Evolutionary conservation across 164 flowering plant species (phyloP).

Genomic region (Amborella trichopoda): DNA sequence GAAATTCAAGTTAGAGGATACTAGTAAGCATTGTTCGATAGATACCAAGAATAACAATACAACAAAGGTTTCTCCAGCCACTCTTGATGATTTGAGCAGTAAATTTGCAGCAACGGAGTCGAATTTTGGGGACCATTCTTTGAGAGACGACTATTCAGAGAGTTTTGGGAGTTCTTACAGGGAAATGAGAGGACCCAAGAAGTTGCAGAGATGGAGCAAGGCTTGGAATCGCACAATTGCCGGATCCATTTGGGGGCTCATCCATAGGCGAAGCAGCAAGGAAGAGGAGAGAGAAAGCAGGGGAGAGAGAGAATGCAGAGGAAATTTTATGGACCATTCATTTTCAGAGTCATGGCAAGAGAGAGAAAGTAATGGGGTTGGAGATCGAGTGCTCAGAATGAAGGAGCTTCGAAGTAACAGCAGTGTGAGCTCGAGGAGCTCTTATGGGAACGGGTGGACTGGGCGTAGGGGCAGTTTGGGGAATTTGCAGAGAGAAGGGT

Average conservation of each 20-base stretch:
- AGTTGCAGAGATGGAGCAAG: conserved; percentile 72
- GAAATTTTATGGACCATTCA: conserved; percentile 73
- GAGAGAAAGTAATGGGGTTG: conserved; percentile 34
- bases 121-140: conserved; percentile 18
- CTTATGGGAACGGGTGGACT: conserved; percentile 1
- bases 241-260: conserved; percentile 70
- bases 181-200: conserved; percentile 37
- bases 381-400: conserved; percentile 24
- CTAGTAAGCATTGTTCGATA: too few species aligned
- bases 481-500: not conserved
- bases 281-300: conserved; percentile 67
- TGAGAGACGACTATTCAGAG: conserved; percentile 65
- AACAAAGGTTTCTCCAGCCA: conserved; percentile 45
- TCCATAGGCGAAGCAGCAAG: conserved; percentile 36
- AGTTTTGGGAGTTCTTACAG: conserved; percentile 40
- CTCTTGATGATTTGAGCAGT: conserved; percentile 21
- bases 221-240: too few species aligned
- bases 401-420: conserved; percentile 59
- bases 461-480: not conserved
- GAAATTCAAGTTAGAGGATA: not conserved
- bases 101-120: too few species aligned
- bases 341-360: conserved; percentile 85
- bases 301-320: conserved; percentile 33
- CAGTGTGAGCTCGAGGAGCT: conserved; percentile 65
- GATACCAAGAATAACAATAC: not conserved